These are phyloP conservation scores for Volvox carteri DNA, from an alignment of 163 green algal species.

Conservation along the genomic window DNA sequence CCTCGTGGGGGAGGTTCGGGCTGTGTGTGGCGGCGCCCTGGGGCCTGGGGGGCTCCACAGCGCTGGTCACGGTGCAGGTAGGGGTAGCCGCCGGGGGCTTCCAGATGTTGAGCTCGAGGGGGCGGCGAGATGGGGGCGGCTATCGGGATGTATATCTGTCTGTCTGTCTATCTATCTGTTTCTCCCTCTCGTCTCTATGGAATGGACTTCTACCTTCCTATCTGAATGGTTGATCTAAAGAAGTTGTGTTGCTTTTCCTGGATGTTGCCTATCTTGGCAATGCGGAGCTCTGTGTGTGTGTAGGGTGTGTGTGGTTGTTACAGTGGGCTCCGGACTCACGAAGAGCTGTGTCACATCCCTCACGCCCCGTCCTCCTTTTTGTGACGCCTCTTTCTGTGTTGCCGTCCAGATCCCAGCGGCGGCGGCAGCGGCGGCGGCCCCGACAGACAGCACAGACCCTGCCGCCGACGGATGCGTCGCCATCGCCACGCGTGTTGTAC, in stretches of 20 bases:
- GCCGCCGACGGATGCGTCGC: constrained; percentile 1
- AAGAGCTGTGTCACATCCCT: too few species aligned
- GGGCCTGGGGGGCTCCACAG: not conserved
- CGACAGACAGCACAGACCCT: not conserved
- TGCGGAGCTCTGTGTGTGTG: too few species aligned
- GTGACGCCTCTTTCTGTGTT: not conserved
- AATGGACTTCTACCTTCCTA: too few species aligned
- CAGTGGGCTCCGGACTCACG: too few species aligned
- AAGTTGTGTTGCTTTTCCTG: too few species aligned
- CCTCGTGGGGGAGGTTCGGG: constrained; percentile 20
- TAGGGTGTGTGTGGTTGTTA: too few species aligned
- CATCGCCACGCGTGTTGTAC: constrained; percentile 19
- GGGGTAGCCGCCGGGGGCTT: too few species aligned
- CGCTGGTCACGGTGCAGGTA: constrained; percentile 4
- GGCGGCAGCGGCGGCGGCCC: not conserved
- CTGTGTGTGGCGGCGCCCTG: not conserved
- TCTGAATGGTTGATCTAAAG: too few species aligned
- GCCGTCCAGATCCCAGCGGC: not conserved
- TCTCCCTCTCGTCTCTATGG: too few species aligned
- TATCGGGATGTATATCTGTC: not conserved
- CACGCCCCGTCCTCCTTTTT: too few species aligned
- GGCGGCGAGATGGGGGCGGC: not conserved
- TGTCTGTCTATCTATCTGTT: not conserved
- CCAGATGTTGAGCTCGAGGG: too few species aligned
- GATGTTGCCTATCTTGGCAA: too few species aligned